Evolutionary conservation across 2,329 filamentous ascomycete species (phyloP), one percentile per base, ranked within the genome.

Genomic region (Beauveria australis): DNA sequence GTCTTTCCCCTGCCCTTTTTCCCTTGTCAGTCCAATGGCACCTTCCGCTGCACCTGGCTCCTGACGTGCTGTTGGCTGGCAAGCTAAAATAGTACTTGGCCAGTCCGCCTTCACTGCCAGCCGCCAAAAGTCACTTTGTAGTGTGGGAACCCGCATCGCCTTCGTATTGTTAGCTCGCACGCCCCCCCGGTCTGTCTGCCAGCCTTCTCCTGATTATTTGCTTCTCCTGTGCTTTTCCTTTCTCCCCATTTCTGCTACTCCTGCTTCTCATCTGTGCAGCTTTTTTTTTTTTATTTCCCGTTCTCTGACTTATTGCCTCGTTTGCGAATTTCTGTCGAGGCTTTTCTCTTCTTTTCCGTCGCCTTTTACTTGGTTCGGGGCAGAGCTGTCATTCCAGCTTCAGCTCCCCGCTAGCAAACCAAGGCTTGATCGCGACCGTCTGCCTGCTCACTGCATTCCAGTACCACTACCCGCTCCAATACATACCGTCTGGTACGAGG

Each of bases 401-500:
- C 30, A 24, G 30, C 30, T 44, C 18, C 18, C 55, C 47, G 24
- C 47, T 37, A 48, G 10, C 24, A 47, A 22, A 56, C 28, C 37
- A 33, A 59, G 48, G 37, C 43, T 14, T 33, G 19, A 26, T 59
- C 48, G 52, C 28, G 48, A 26, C 24, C 46, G 40, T n/a, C 24
- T 33, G 40, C 24, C 48, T 37, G 14, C 56, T 46, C 24, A 14
- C 56, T 59, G 40, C 58, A 60, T 60, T 60, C 58, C 58, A 60
- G 30, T 43, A 47, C 26, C 49, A 16, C 41, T 40, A 33, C 58
- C 51, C 51, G 43, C 58, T 5, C 51, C 40, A 48, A 41, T 60
- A 48, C 58, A 60, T 60, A 53, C 58, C 58, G 49, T 60, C 51
- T 48, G 49, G 58, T 60, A 60, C 58, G 58, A 60, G 48, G 48